These are phyloP conservation scores for Phytophthora sp. DNA, from an alignment of 352 stramenopile genomes.

Conservation along the genomic window DNA sequence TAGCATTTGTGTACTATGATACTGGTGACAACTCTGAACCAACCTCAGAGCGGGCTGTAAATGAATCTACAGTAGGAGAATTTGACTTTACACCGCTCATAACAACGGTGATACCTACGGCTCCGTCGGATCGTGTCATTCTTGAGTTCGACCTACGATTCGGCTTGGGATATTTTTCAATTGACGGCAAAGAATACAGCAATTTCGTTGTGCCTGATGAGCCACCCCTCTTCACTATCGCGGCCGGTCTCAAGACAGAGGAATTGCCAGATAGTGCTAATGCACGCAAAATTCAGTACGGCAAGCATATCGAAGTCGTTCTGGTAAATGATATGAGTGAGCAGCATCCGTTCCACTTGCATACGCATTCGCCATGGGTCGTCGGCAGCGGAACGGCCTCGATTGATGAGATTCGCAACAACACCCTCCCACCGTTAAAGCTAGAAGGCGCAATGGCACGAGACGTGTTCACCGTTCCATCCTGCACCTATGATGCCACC, in stretches of 20 bases:
- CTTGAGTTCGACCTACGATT: slow-evolving; percentile 20
- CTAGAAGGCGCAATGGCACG: slow-evolving; percentile 20
- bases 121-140: slow-evolving; percentile 17
- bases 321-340: slow-evolving; percentile 35
- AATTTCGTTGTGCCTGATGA: slow-evolving; percentile 11
- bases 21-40: neutral
- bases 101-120: neutral
- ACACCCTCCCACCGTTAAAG: slow-evolving; percentile 6
- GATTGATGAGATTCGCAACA: slow-evolving; percentile 7
- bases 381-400: slow-evolving; percentile 18
- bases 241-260: slow-evolving; percentile 15
- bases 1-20: slow-evolving; percentile 26
- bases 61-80: slow-evolving; percentile 11
- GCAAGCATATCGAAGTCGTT: slow-evolving; percentile 33
- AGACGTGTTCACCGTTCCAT: slow-evolving; percentile 32
- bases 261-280: slow-evolving; percentile 4
- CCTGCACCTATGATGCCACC: slow-evolving; percentile 18
- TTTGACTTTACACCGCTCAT: slow-evolving; percentile 17
- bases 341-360: slow-evolving; percentile 46
- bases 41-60: neutral
- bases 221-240: slow-evolving; percentile 22
- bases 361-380: slow-evolving; percentile 26
- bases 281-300: slow-evolving; percentile 13
- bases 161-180: slow-evolving; percentile 19
- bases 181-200: slow-evolving; percentile 16